Percentiles rank a stretch among this genome's conserved stretches.
phyloP scores from a whole-genome alignment of 2,329 filamentous ascomycete genomes.

The Trichophyton verrucosum region DNA sequence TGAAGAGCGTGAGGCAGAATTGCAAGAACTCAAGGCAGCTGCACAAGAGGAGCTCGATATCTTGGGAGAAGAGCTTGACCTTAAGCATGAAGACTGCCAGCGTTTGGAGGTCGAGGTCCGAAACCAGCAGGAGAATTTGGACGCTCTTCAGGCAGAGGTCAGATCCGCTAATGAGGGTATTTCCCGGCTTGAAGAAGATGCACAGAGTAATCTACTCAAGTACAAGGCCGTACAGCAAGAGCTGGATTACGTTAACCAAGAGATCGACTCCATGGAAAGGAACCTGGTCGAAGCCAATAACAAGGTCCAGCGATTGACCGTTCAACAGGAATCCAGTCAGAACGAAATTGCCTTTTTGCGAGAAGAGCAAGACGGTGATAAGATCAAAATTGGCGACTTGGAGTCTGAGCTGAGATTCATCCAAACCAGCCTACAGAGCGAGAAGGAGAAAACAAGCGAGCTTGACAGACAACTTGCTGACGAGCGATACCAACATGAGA shows the following conservation, averaged over 20 bases:
- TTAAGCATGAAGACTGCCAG: slow-evolving; percentile 58
- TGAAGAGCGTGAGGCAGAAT: slow-evolving; percentile 45
- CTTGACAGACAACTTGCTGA: slow-evolving; percentile 62
- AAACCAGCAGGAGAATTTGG: slow-evolving; percentile 73
- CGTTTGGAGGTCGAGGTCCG: slow-evolving; percentile 59
- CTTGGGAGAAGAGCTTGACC: slow-evolving; percentile 54
- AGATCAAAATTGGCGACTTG: slow-evolving; percentile 92
- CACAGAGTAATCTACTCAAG: slow-evolving; percentile 61
- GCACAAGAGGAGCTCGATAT: slow-evolving; percentile 48
- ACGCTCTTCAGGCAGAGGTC: slow-evolving; percentile 87
- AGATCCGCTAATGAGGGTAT: slow-evolving; percentile 78
- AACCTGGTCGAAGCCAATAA: slow-evolving; percentile 72
- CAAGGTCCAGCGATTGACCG: slow-evolving; percentile 74
- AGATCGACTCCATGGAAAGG: slow-evolving; percentile 74
- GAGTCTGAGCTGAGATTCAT: slow-evolving; percentile 68
- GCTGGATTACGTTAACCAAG: slow-evolving; percentile 68
- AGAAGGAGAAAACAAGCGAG: slow-evolving; percentile 63
- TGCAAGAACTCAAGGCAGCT: slow-evolving; percentile 43
- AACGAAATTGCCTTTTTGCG: slow-evolving; percentile 88
- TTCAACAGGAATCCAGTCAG: slow-evolving; percentile 86
- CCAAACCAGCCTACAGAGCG: slow-evolving; percentile 70
- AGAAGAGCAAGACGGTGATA: slow-evolving; percentile 93
- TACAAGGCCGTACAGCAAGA: slow-evolving; percentile 77
- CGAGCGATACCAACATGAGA: slow-evolving; percentile 75
- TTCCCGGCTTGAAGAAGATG: slow-evolving; percentile 78